These are phyloP conservation scores for Trametes polyzona DNA, from an alignment of 1,284 basidiomycete species.

Conservation along the genomic window DNA sequence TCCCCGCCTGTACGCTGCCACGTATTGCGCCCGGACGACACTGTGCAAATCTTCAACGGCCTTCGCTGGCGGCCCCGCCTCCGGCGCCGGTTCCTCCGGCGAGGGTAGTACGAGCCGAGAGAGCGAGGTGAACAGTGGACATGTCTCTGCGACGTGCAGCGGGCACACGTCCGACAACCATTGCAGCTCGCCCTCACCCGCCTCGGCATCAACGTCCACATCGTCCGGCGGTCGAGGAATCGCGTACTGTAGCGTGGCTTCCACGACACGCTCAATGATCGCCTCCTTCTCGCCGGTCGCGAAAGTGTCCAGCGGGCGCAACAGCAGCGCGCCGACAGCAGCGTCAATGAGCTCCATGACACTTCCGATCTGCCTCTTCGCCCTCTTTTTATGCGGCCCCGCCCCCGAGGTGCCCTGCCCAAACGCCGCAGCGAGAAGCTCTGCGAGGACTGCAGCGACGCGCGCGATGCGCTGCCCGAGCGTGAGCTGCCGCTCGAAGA, in stretches of 20 bases:
- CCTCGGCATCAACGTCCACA: conserved; percentile 41
- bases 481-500: conserved; percentile 66
- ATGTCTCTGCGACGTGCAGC: conserved; percentile 57
- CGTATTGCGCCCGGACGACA: conserved; percentile 49
- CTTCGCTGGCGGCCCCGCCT: background rate
- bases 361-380: conserved; percentile 58
- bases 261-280: conserved; percentile 70
- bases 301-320: conserved; percentile 50
- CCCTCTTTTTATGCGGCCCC: conserved; percentile 43
- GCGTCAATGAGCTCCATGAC: conserved; percentile 78
- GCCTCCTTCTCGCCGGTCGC: conserved; percentile 63
- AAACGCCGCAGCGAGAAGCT: conserved; percentile 49
- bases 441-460: conserved; percentile 56
- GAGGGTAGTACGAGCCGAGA: conserved; percentile 39
- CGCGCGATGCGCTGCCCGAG: conserved; percentile 61
- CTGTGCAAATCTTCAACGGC: conserved; percentile 28
- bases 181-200: background rate
- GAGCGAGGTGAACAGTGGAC: conserved; percentile 55
- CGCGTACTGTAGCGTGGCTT: conserved; percentile 76
- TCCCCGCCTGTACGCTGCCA: conserved; percentile 67
- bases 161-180: conserved; percentile 61
- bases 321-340: conserved; percentile 61
- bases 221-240: conserved; percentile 48
- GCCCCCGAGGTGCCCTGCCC: conserved; percentile 25
- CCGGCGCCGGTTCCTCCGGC: background rate